Conservation (phyloP, 2,329 filamentous ascomycete genomes). For the Knoxdaviesia capensis region DNA sequence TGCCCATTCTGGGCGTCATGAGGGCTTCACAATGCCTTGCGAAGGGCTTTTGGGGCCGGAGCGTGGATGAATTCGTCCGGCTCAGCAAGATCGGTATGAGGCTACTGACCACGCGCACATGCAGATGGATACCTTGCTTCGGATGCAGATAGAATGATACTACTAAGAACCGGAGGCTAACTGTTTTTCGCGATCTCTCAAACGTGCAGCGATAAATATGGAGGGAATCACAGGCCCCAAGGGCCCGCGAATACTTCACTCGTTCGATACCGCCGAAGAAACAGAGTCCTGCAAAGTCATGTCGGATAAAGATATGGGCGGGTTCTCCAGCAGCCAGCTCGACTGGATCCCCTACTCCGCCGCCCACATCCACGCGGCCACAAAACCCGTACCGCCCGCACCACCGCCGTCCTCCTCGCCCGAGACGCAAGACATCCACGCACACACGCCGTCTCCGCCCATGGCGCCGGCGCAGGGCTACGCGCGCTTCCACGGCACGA, state of each 20-base stretch:
- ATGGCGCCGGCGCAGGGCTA: constrained; percentile 18
- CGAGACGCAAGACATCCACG: constrained; percentile 1
- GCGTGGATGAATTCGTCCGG: constrained; percentile 38
- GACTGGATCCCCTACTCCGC: constrained; percentile 31
- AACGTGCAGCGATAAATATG: constrained; percentile 37
- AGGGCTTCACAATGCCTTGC: constrained; percentile 21
- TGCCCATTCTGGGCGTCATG: constrained; percentile 16
- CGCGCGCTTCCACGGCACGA: constrained; percentile 67
- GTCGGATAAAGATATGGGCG: constrained; percentile 72
- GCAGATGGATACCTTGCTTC: too few species aligned
- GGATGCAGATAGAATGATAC: too few species aligned
- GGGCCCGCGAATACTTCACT: constrained; percentile 42
- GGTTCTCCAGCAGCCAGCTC: constrained; percentile 56
- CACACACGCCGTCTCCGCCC: constrained; percentile 3
- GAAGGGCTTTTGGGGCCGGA: constrained; percentile 36
- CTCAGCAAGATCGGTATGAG: constrained; percentile 31
- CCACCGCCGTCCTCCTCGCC: not conserved
- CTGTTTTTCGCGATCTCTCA: not conserved
- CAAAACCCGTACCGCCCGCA: not conserved
- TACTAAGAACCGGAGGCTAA: not conserved
- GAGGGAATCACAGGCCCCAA: constrained; percentile 47
- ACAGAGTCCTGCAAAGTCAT: constrained; percentile 49
- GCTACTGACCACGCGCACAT: not conserved
- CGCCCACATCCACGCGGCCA: constrained; percentile 4
- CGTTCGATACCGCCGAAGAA: constrained; percentile 32